Conservation (phyloP, 2,329 filamentous ascomycete genomes). For the Aspergillus nomiae region DNA sequence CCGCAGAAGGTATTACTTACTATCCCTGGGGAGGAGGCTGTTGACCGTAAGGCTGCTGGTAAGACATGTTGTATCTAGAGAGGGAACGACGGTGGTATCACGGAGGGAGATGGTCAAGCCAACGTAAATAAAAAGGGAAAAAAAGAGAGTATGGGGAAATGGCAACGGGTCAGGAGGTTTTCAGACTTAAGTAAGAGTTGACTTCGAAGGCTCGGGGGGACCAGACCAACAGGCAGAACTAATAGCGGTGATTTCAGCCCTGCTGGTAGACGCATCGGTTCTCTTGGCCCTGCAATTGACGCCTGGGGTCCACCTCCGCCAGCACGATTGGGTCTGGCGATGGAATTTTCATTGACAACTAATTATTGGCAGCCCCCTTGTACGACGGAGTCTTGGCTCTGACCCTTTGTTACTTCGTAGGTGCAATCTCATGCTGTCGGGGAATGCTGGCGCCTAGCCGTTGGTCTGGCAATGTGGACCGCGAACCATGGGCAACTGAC, state of each 20-base stretch:
- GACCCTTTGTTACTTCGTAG: not conserved
- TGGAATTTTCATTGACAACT: not conserved
- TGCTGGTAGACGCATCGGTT: slow-evolving; percentile 7
- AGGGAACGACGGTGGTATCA: not conserved
- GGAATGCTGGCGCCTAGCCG: not conserved
- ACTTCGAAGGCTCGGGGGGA: not conserved
- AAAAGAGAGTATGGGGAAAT: not conserved
- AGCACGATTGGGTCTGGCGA: slow-evolving; percentile 9
- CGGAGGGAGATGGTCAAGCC: not conserved
- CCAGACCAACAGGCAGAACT: slow-evolving; percentile 14
- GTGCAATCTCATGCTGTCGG: not conserved
- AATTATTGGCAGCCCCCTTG: slow-evolving; percentile 1
- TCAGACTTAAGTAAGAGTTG: not conserved
- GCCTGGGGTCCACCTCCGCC: slow-evolving; percentile 11
- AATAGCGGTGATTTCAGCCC: slow-evolving; percentile 15
- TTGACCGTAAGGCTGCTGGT: slow-evolving; percentile 3
- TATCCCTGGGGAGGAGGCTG: slow-evolving; percentile 15
- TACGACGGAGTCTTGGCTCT: not conserved
- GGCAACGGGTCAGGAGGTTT: slow-evolving; percentile 2
- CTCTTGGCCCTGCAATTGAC: slow-evolving; percentile 15
- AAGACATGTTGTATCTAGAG: slow-evolving; percentile 10
- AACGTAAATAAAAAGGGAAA: not conserved
- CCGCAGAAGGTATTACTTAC: slow-evolving; percentile 4
- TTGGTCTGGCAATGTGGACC: not conserved
- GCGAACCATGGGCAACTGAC: not conserved